Conservation (phyloP, 1,284 basidiomycete species). For the Ceratobasidium sp. region DNA sequence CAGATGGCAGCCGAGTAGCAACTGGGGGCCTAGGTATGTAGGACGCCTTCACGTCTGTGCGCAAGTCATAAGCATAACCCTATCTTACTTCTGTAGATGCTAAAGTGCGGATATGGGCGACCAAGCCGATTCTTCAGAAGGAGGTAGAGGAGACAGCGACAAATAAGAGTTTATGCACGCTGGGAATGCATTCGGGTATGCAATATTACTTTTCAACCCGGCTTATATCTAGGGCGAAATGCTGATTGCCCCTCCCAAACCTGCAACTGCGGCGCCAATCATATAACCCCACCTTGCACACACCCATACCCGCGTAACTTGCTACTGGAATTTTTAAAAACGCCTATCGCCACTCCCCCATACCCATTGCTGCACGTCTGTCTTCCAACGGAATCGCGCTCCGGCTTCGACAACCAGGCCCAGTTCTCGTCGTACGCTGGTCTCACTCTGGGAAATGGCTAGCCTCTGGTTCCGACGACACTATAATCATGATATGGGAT, state of each 20-base stretch:
- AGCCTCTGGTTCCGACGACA: constrained; percentile 96
- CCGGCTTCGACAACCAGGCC: constrained; percentile 54
- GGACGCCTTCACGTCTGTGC: constrained; percentile 2
- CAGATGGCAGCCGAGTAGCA: constrained; percentile 93
- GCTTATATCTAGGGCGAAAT: constrained; percentile 61
- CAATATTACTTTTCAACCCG: not conserved
- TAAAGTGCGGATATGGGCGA: constrained; percentile 97
- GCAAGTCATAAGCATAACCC: not conserved
- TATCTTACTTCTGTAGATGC: constrained; percentile 67
- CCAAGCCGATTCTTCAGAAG: constrained; percentile 84
- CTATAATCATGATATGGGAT: constrained; percentile 96
- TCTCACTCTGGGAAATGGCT: constrained; percentile 92
- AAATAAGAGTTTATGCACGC: constrained; percentile 87
- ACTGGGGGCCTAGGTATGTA: constrained; percentile 80
- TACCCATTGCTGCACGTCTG: no score
- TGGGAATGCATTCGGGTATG: constrained; percentile 86
- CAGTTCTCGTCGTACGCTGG: constrained; percentile 95
- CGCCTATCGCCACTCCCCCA: not conserved
- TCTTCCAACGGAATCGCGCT: no score
- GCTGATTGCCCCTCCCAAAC: not conserved
- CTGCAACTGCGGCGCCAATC: not conserved
- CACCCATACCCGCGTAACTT: no score
- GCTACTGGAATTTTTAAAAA: no score
- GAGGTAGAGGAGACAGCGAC: constrained; percentile 74
- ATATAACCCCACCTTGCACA: no score